phyloP scores from a whole-genome alignment of 345 rosid species.

The Populus deltoides region DNA sequence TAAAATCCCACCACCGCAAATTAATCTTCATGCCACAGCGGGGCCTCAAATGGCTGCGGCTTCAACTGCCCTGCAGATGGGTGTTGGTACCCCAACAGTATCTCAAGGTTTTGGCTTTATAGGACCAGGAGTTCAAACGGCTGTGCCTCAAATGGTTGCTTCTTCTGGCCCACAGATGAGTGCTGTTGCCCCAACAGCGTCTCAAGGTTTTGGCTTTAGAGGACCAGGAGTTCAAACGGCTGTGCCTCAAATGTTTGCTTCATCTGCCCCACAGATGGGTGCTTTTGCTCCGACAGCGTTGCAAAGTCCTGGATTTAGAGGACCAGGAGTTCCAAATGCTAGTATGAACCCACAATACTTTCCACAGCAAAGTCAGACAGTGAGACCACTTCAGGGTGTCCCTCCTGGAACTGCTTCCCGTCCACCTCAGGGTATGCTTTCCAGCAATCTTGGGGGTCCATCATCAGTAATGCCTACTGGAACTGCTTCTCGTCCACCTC shows the following conservation, averaged over 20 bases:
- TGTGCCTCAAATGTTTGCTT: constrained; percentile 16
- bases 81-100: constrained; percentile 31
- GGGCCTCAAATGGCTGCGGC: constrained; percentile 9
- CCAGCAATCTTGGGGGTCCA: constrained; percentile 49
- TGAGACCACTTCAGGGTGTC: constrained; percentile 54
- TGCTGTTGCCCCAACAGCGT: constrained; percentile 28
- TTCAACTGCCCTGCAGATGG: constrained; percentile 35
- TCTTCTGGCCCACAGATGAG: constrained; percentile 37
- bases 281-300: constrained; percentile 31
- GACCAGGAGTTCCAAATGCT: constrained; percentile 53
- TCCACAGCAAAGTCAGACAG: constrained; percentile 50
- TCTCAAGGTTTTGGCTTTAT: constrained; percentile 54
- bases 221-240: constrained; percentile 27
- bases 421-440: constrained; percentile 41
- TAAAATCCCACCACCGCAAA: constrained; percentile 88
- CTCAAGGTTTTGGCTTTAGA: constrained; percentile 55
- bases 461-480: constrained; percentile 26
- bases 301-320: constrained; percentile 58
- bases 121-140: constrained; percentile 53
- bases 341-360: constrained; percentile 46
- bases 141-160: constrained; percentile 22
- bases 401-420: constrained; percentile 46
- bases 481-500: constrained; percentile 42
- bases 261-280: constrained; percentile 38
- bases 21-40: constrained; percentile 55